These are phyloP conservation scores for Pythium aristosporum DNA, from an alignment of 352 stramenopile genomes.

Conservation along the genomic window DNA sequence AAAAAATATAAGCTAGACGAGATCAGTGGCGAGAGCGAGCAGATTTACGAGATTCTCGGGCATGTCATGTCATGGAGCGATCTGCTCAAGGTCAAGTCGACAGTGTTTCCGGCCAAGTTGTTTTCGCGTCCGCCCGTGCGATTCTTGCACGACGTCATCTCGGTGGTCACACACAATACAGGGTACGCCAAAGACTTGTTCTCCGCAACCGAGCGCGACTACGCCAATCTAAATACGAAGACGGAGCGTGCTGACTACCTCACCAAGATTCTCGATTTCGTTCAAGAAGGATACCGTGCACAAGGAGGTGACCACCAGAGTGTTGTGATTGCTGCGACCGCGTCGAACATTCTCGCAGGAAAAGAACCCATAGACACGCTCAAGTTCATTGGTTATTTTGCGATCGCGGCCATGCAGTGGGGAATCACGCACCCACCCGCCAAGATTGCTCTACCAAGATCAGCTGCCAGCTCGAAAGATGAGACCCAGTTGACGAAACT, in stretches of 20 bases:
- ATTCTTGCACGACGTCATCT: conserved; percentile 82
- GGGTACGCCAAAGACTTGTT: conserved; percentile 53
- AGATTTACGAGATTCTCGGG: conserved; percentile 60
- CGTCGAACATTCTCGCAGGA: conserved; percentile 74
- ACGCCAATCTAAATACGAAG: conserved; percentile 63
- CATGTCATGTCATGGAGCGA: conserved; percentile 81
- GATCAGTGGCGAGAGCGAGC: conserved; percentile 58
- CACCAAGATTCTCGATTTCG: conserved; percentile 68
- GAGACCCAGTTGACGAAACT: not conserved
- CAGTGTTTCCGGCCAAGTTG: conserved; percentile 60
- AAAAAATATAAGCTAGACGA: conserved; percentile 42
- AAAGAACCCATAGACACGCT: conserved; percentile 78
- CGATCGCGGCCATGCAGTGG: conserved; percentile 56
- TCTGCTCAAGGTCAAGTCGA: conserved; percentile 77
- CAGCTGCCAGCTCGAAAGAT: not conserved
- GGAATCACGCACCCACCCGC: conserved; percentile 31
- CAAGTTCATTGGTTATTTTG: conserved; percentile 71
- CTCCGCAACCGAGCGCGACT: conserved; percentile 53
- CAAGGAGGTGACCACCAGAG: conserved; percentile 19
- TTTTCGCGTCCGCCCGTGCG: conserved; percentile 75
- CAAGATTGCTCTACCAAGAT: not conserved
- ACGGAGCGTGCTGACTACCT: conserved; percentile 76
- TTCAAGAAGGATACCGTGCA: conserved; percentile 55
- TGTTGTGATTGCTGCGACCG: conserved; percentile 66
- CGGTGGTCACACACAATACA: conserved; percentile 65